These are phyloP conservation scores for Astrothelium macrocarpum DNA, from an alignment of 495 filamentous ascomycete species.

Conservation along the genomic window DNA sequence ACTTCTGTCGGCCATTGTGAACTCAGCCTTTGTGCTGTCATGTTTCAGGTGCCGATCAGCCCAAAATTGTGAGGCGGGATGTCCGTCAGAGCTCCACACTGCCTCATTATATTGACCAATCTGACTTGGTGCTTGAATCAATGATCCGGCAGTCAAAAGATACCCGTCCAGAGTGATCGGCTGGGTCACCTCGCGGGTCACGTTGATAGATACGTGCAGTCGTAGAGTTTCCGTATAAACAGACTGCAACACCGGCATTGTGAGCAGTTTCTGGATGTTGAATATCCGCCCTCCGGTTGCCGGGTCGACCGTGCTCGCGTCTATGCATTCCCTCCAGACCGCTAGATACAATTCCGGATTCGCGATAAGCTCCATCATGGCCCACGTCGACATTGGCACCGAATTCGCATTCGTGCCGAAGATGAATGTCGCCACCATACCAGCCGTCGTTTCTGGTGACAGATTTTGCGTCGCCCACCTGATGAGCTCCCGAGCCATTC, in stretches of 20 bases:
- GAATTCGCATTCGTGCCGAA: not conserved
- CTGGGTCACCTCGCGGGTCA: not conserved
- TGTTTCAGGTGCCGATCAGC: not conserved
- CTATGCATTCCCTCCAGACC: not conserved
- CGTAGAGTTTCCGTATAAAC: not conserved
- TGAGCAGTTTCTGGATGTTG: not conserved
- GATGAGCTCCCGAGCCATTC: not conserved
- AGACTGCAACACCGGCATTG: not conserved
- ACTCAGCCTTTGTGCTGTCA: not conserved
- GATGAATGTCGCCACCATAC: not conserved
- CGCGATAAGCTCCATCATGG: not conserved
- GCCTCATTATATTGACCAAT: not conserved
- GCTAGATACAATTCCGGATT: not conserved
- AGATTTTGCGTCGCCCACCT: not conserved
- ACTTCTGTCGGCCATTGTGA: not conserved
- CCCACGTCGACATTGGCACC: not conserved
- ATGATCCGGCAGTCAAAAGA: not conserved
- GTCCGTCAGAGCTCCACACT: not conserved
- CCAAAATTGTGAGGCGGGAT: not conserved
- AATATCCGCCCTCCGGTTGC: not conserved
- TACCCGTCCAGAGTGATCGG: not conserved
- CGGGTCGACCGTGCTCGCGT: not conserved
- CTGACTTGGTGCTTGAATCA: not conserved
- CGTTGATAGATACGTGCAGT: not conserved
- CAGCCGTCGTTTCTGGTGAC: not conserved